phyloP scores from a whole-genome alignment of 768 basidiomycete species.

The Rhizopogon vinicolor region DNA sequence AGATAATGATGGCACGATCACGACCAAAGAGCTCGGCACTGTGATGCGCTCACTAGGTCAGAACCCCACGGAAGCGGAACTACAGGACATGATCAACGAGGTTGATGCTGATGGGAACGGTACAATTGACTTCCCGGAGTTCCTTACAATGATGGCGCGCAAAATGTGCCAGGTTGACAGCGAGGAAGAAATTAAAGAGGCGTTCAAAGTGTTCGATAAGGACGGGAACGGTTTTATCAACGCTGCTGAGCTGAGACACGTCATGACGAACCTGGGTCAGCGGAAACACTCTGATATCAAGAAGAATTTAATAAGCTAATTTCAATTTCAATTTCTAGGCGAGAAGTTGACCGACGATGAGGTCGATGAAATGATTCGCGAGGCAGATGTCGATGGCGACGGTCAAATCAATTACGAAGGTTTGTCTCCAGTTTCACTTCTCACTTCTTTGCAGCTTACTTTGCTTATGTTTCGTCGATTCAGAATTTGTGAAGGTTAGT shows the following conservation, averaged over 20 bases:
- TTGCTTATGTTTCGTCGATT: background rate
- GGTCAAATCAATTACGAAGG: slow-evolving; percentile 91
- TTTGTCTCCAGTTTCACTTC: slow-evolving; percentile 25
- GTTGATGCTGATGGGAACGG: slow-evolving; percentile 88
- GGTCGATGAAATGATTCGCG: slow-evolving; percentile 96
- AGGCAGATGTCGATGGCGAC: slow-evolving; percentile 92
- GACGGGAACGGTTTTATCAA: slow-evolving; percentile 91
- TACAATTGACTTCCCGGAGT: slow-evolving; percentile 83
- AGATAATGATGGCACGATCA: slow-evolving; percentile 95
- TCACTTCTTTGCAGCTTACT: slow-evolving; percentile 1
- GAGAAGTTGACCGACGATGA: slow-evolving; percentile 86
- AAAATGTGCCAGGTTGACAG: slow-evolving; percentile 91
- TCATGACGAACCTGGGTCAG: slow-evolving; percentile 88
- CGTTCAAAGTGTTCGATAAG: slow-evolving; percentile 97
- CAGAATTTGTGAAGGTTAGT: slow-evolving; percentile 75
- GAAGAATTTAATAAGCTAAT: background rate
- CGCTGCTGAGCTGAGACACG: slow-evolving; percentile 80
- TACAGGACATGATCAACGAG: slow-evolving; percentile 95
- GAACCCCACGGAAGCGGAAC: slow-evolving; percentile 88
- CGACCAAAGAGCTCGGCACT: slow-evolving; percentile 84
- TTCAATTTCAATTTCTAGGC: slow-evolving; percentile 34
- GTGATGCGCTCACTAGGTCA: slow-evolving; percentile 93
- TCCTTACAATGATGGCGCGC: slow-evolving; percentile 79
- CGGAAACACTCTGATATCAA: slow-evolving; percentile 2
- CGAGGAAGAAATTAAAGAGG: slow-evolving; percentile 94